Conservation (phyloP, 257 asterid species). For the Solanum bukasovii region DNA sequence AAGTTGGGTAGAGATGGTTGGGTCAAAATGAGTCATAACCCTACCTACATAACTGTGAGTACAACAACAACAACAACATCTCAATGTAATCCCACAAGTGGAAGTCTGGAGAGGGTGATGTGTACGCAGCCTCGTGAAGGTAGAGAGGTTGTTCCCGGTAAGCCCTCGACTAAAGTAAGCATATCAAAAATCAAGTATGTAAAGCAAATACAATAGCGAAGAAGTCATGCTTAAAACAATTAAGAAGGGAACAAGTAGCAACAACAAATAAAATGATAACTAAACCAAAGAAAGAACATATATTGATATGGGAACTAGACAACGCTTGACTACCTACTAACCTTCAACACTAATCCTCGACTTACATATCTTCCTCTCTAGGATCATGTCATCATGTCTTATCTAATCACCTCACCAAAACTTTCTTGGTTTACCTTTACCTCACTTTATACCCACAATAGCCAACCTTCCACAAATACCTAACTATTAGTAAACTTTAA, state of each 20-base stretch:
- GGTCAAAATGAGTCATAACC: background rate
- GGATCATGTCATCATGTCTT: background rate
- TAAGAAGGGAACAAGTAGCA: background rate
- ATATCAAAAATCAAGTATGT: background rate
- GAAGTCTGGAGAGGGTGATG: background rate
- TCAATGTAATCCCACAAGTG: background rate
- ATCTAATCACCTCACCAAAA: background rate
- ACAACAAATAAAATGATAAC: background rate
- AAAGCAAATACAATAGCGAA: background rate
- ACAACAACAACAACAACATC: background rate
- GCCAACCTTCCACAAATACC: background rate
- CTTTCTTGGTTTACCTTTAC: background rate
- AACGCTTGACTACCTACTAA: background rate
- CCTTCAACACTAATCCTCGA: background rate
- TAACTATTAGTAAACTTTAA: background rate
- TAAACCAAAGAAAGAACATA: background rate
- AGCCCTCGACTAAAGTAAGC: background rate
- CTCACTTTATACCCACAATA: background rate
- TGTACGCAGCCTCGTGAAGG: background rate
- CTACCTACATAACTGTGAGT: background rate
- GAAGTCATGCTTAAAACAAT: background rate
- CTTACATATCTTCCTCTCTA: background rate
- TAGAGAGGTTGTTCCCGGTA: background rate
- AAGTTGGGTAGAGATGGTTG: background rate
- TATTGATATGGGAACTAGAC: background rate